Base-by-base conservation (phyloP, 805 yeast species). In the Komagataella kurtzmanii region DNA sequence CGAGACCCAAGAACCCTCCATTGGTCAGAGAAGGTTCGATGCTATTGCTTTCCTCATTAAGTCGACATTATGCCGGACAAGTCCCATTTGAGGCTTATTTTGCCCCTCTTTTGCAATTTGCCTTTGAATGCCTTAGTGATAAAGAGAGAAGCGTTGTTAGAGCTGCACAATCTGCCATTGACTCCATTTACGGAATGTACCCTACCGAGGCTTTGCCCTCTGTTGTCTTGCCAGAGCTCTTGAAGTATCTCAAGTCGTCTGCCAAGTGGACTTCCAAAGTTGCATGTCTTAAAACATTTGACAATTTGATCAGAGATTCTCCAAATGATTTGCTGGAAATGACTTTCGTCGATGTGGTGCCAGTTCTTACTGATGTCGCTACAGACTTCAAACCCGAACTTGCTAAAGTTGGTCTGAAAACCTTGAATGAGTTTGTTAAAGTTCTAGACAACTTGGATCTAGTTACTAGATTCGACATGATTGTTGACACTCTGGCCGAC, bases 301-400 rank as follows among this genome's bases (percentile, higher is more conserved):
- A 89, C 64, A 81, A 75, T 63, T 75, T 90, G 52, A 74, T 85
- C 54, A 88, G 79, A 55, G 88, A 85, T 49, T 81, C 85, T 46
- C 93, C 97, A 53, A 79, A 84, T 45, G 98, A 93, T 69, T 75
- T 87, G 60, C 72, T 91, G 58, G 97, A 91, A 68, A 65, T 83
- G 63, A 81, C 83, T 58, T 91, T 91, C 67, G 81, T 82, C 54
- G 78, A 76, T 52, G 77, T 88, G 3, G 80, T 91, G 40, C 98
- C 99, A 44, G 76, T 85, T 7, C 75, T 91, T 61, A 88, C 96
- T 40, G 95, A 88, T 68, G 77, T 83, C 70, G 80, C 96, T 57
- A 91, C 95, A 53, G 99, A 91, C 66, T 88, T 93, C 77, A 91
- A 91, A 73, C 97, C 97, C 2, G 99, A 91, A 69, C 76, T 93